Evolutionary conservation across 345 rosid genomes (phyloP).

Genomic region (Lenwebbia sp.): DNA sequence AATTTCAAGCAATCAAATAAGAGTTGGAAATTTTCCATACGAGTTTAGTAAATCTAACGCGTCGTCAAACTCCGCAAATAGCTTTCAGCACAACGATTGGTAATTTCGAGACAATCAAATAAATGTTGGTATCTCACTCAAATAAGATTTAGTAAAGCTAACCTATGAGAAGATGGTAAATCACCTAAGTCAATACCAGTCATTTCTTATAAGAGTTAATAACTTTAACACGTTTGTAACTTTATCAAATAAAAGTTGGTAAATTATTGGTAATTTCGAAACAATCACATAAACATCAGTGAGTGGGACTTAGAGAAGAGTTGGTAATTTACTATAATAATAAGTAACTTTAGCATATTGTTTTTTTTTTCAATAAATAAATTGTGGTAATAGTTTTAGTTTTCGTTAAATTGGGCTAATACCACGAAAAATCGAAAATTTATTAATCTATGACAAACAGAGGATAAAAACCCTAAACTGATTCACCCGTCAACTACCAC

Average conservation of each 20-base stretch:
- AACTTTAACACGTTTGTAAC: neutral
- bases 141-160: neutral
- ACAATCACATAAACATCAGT: neutral
- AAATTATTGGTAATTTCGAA: neutral
- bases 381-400: neutral
- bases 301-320: neutral
- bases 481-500: too few species aligned
- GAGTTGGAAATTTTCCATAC: neutral
- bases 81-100: accelerated
- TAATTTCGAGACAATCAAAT: neutral
- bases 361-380: neutral
- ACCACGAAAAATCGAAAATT: too few species aligned
- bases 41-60: neutral
- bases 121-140: neutral
- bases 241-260: neutral
- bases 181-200: neutral
- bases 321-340: too few species aligned
- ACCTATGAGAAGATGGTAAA: neutral
- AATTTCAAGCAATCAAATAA: neutral
- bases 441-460: too few species aligned
- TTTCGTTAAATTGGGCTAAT: too few species aligned
- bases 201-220: too few species aligned
- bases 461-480: too few species aligned
- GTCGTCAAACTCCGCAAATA: neutral
- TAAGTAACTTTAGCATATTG: neutral